Percentiles rank a stretch among this genome's conserved stretches.
These are phyloP conservation scores for Aureobasidium musti DNA, from an alignment of 2,329 filamentous ascomycete genomes.

Conservation along the genomic window DNA sequence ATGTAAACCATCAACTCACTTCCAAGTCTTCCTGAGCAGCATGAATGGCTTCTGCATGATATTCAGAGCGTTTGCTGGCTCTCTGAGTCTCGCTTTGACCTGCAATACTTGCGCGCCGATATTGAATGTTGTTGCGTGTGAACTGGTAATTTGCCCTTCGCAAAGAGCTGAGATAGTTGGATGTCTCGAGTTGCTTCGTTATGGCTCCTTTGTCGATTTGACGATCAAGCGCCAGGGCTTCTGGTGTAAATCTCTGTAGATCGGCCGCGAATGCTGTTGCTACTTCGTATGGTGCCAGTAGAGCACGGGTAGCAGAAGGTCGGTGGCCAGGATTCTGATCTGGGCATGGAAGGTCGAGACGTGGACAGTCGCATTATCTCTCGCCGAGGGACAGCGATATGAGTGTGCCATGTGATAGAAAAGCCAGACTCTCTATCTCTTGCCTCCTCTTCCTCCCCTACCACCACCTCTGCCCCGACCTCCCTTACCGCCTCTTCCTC, in stretches of 20 bases:
- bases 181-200: not conserved
- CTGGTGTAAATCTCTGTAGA: not conserved
- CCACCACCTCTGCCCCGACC: constrained; percentile 17
- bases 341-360: not conserved
- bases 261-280: not conserved
- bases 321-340: not conserved
- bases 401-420: not conserved
- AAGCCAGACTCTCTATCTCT: not conserved
- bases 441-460: constrained; percentile 16
- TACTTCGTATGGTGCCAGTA: not conserved
- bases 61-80: not conserved
- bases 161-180: not conserved
- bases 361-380: not conserved
- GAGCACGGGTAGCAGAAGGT: not conserved
- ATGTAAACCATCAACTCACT: not conserved
- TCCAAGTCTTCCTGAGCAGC: not conserved
- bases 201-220: not conserved
- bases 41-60: not conserved
- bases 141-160: not conserved
- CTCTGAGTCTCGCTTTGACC: not conserved
- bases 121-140: not conserved
- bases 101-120: not conserved
- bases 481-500: constrained; percentile 28
- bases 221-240: not conserved
- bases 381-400: not conserved